phyloP scores from a whole-genome alignment of 179 eudicot species.

The Dionaea muscipula region DNA sequence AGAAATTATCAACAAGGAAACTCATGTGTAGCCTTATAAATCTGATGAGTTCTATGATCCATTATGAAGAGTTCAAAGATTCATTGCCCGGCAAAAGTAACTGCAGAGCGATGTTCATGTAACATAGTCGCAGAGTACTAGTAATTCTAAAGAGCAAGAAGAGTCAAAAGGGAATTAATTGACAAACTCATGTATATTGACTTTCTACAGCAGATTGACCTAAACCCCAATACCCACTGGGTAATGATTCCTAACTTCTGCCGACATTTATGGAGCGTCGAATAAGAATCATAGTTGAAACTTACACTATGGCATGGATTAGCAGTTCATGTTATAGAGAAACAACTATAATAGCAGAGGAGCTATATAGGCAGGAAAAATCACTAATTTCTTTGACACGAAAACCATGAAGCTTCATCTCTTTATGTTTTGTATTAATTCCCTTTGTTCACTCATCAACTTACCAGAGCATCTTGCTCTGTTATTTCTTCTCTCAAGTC shows the following conservation, averaged over 20 bases:
- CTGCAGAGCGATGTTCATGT: not conserved
- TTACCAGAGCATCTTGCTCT: slow-evolving; percentile 85
- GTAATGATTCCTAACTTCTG: not conserved
- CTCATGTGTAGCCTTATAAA: no score
- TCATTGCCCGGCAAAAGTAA: not conserved
- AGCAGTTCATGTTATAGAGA: not conserved
- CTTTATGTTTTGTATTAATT: not conserved
- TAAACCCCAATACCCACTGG: not conserved
- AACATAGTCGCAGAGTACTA: not conserved
- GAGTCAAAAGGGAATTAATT: not conserved
- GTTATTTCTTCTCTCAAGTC: slow-evolving; percentile 86
- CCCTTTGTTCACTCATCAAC: slow-evolving; percentile 7
- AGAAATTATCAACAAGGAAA: no score
- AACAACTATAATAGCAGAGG: not conserved
- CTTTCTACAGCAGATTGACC: not conserved
- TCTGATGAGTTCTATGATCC: not conserved
- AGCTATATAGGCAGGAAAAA: no score
- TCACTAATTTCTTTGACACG: no score
- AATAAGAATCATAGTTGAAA: no score
- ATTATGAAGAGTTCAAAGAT: no score
- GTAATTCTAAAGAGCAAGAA: not conserved
- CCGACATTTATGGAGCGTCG: no score
- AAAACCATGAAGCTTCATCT: no score
- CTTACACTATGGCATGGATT: no score
- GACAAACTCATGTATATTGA: not conserved